Evolutionary conservation across 208 protist genomes (phyloP), one percentile per base, ranked within the genome.

Genomic region (Zelonia costaricensis): DNA sequence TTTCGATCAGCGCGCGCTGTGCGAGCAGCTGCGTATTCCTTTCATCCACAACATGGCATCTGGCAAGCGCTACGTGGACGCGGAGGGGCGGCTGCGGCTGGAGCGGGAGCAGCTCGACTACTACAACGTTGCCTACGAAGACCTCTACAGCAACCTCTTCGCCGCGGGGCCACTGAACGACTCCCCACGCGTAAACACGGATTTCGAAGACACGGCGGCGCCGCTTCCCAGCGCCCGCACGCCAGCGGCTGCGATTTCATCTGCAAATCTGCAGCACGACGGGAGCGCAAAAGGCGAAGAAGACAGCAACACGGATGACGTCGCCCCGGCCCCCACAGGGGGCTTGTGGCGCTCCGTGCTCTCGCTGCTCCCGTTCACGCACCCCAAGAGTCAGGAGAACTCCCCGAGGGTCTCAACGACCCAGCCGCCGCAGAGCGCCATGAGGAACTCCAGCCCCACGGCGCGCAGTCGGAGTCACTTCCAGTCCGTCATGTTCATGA

Each of bases 1-100:
- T 0, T 93, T 82, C 49, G 61, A 80, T 36, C 61, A 82, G 39
- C 38, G 59, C 1, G 35, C 53, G n/a, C 58, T 93, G n/a, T 86
- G 84, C 51, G 28, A 59, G 18, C 35, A 69, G 38, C 45, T 91
- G 6, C 28, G 71, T 0, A 62, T 87, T 2, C 77, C 77, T 0
- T 69, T 67, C 10, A 65, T 81, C 18, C 45, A 45, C 39, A 68
- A 62, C 53, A 40, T 62, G 3, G 42, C 68, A 3, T 58, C 52
- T 4, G 42, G 38, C 33, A 65, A 57, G 53, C 53, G 43, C 43
- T 54, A 47, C 39, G 49, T 66, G 12, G 58, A 62, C 27, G 45
- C 43, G 0, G 52, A 67, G 36, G 59, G 59, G 1, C 68, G 60
- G 15, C 45, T 60, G 25, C 53, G 33, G 28, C 44, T 63, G 7